These are phyloP conservation scores for Schwanniomyces polymorphus DNA, from an alignment of 805 yeast genomes.

Conservation along the genomic window DNA sequence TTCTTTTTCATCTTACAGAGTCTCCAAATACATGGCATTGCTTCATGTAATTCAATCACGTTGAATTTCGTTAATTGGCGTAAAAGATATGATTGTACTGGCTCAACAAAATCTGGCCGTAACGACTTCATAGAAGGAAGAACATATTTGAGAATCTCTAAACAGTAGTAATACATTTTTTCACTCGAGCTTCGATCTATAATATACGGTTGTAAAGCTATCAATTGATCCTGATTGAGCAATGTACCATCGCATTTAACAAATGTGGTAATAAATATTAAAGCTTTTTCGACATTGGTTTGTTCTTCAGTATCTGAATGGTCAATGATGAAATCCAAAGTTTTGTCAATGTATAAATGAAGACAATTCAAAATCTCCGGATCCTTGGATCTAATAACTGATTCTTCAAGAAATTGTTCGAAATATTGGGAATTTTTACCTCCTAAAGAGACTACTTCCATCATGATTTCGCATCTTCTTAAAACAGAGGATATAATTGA, in stretches of 20 bases:
- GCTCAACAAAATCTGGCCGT: slow-evolving; percentile 49
- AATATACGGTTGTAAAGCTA: slow-evolving; percentile 64
- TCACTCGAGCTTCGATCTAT: slow-evolving; percentile 41
- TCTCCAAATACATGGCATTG: slow-evolving; percentile 68
- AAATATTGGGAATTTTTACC: slow-evolving; percentile 41
- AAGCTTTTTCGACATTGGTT: slow-evolving; percentile 28
- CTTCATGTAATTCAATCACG: slow-evolving; percentile 64
- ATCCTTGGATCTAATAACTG: slow-evolving; percentile 33
- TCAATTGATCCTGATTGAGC: slow-evolving; percentile 65
- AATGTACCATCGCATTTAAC: slow-evolving; percentile 53
- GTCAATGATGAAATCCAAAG: slow-evolving; percentile 38
- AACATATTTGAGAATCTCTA: slow-evolving; percentile 54
- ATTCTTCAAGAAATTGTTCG: slow-evolving; percentile 47
- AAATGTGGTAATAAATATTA: slow-evolving; percentile 56
- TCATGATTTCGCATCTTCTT: slow-evolving; percentile 29
- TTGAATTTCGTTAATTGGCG: slow-evolving; percentile 59
- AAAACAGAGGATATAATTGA: background rate
- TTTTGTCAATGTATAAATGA: slow-evolving; percentile 27
- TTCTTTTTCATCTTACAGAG: slow-evolving; percentile 49
- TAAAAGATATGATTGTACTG: slow-evolving; percentile 53
- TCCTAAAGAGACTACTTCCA: slow-evolving; percentile 33
- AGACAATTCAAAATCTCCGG: slow-evolving; percentile 17
- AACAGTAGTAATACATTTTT: slow-evolving; percentile 45
- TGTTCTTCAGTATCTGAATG: slow-evolving; percentile 23
- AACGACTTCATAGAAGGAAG: slow-evolving; percentile 46